Percentiles rank a stretch among this genome's conserved stretches.
These are phyloP conservation scores for Capsella rubella DNA, from an alignment of 441 rosid genomes.

Conservation along the genomic window DNA sequence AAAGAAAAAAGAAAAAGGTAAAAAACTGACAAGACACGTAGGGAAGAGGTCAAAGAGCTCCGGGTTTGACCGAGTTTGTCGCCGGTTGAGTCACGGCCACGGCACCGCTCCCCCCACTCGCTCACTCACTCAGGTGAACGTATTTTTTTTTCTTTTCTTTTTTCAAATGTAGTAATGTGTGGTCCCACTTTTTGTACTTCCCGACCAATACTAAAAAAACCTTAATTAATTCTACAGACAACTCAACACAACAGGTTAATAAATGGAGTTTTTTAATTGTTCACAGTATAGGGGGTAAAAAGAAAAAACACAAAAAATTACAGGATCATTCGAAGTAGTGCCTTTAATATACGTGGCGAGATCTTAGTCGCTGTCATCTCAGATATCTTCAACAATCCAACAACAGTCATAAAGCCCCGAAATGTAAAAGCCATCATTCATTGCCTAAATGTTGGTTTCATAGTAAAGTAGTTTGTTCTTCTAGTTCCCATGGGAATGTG, in stretches of 20 bases:
- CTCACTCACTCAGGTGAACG: conserved; percentile 28
- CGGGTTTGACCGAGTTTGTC: conserved; percentile 57
- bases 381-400: not conserved
- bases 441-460: too few species aligned
- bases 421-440: not conserved
- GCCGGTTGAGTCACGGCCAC: conserved; percentile 68
- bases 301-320: not conserved
- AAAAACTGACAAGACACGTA: conserved; percentile 46
- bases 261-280: not conserved
- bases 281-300: conserved; percentile 13
- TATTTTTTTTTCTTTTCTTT: not conserved
- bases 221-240: not conserved
- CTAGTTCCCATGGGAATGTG: not conserved
- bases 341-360: not conserved
- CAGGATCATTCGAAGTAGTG: not conserved
- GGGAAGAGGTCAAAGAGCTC: conserved; percentile 51
- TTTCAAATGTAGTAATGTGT: not conserved
- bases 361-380: not conserved
- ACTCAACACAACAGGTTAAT: not conserved
- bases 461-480: too few species aligned
- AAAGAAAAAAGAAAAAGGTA: not conserved
- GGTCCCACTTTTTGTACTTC: conserved; percentile 22
- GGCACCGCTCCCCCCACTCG: conserved; percentile 20
- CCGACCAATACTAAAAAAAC: conserved; percentile 1
- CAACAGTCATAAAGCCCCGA: conserved; percentile 13